These are phyloP conservation scores for Durusdinium trenchii DNA, from an alignment of 73 alveolate species.

Conservation along the genomic window DNA sequence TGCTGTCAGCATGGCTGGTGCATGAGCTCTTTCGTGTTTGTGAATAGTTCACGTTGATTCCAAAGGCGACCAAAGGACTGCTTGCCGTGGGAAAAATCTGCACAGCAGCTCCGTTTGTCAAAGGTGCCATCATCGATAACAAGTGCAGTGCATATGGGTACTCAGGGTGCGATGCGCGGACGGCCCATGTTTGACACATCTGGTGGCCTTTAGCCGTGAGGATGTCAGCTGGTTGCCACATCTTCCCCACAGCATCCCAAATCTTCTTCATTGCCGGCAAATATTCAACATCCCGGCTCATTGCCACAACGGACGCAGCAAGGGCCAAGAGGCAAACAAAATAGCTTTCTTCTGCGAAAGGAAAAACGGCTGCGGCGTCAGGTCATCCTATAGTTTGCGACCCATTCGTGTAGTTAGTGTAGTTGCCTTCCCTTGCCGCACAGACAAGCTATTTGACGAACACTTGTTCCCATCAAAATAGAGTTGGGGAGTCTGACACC, in stretches of 20 bases:
- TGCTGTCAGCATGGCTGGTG: not conserved
- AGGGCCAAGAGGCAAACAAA: too few species aligned
- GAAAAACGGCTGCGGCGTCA: too few species aligned
- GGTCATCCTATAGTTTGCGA: too few species aligned
- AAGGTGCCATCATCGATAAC: not conserved
- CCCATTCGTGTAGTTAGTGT: too few species aligned
- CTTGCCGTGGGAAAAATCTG: not conserved
- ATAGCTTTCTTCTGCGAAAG: too few species aligned
- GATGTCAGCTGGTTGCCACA: not conserved
- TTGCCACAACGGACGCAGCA: too few species aligned
- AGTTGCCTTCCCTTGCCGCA: too few species aligned
- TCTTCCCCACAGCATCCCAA: not conserved
- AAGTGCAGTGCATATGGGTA: conserved; percentile 30
- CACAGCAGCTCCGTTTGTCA: conserved; percentile 9
- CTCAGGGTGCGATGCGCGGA: conserved; percentile 38
- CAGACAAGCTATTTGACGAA: too few species aligned
- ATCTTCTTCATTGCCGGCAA: conserved; percentile 39
- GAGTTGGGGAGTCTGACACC: too few species aligned
- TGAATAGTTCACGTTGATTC: not conserved
- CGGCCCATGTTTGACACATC: not conserved
- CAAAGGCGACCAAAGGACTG: not conserved
- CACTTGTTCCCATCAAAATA: too few species aligned
- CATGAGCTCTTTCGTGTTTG: not conserved
- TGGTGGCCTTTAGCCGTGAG: not conserved
- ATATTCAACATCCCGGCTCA: conserved; percentile 18